Base-by-base conservation (phyloP, 345 rosid species). In the Gossypium herbaceum region DNA sequence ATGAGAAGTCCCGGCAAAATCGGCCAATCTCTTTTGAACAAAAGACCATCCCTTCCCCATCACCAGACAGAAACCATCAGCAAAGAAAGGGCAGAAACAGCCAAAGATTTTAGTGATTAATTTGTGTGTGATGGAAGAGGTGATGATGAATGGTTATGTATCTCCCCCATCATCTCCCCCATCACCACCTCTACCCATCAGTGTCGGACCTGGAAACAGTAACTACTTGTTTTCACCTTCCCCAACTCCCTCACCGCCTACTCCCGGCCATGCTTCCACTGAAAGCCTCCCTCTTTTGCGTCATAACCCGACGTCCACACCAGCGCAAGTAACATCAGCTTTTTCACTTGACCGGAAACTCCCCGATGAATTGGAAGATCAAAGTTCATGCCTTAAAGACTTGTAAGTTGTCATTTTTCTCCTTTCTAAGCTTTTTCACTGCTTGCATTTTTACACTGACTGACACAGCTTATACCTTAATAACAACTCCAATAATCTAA, bases 171-270 rank as follows among this genome's bases (percentile, higher is more conserved):
- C 84, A 4, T 79, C 86, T 10, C 82, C 84, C 24, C 79, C 86
- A 16, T 81, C 86, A 9, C 83, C 86, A 9, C 83, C 86, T 27
- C 83, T 84, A 6, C 86, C 86, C 4, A 2, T 81, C 2, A 81
- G 84, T 59, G 68, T 79, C 0, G 81, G 84, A 16, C 81, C 82
- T 25, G 84, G 81, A 43, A 77, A 84, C 67, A 79, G 34, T 0
- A 74, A 54, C 52, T 84, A 81, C 75, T 61, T 11, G 44, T 84
- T 84, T 57, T 81, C 86, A 2, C 68, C 74, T 0, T 84, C 84
- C 17, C 79, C 82, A 1, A 79, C 86, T 27, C 62, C 77, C 48
- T 84, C 86, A 0, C 75, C 79, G 2, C 65, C 73, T 24, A 16
- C 63, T 39, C 79, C 82, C 9, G 55, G 47, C 76, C 76, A 75